Evolutionary conservation across 441 rosid species (phyloP).

Genomic region (Metrosideros polymorpha): DNA sequence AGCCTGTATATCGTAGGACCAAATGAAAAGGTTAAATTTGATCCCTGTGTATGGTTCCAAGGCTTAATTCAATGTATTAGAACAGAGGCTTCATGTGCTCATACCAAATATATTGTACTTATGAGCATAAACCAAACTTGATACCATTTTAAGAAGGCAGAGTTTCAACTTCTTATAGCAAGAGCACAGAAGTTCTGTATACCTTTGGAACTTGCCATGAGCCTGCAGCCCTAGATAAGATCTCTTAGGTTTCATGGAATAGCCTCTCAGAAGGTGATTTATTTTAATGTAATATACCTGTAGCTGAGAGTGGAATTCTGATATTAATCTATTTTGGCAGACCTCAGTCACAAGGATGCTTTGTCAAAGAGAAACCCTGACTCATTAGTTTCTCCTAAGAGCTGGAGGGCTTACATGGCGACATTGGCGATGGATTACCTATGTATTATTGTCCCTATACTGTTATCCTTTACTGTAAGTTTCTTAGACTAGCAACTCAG

Average conservation of each 20-base stretch:
- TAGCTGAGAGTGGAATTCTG: not conserved
- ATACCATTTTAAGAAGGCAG: not conserved
- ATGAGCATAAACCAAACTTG: not conserved
- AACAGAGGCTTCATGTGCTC: not conserved
- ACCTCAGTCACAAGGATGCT: conserved; percentile 2
- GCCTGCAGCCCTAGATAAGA: not conserved
- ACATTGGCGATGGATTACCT: conserved; percentile 48
- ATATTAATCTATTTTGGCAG: conserved; percentile 12
- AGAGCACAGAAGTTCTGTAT: not conserved
- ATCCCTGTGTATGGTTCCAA: not conserved
- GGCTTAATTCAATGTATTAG: not conserved
- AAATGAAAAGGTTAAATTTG: not conserved
- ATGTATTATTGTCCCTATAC: conserved; percentile 47
- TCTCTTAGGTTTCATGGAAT: not conserved
- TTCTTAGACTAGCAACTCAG: not conserved
- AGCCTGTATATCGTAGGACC: not conserved
- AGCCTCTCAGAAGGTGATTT: not conserved
- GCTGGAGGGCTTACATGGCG: conserved; percentile 29
- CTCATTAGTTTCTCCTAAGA: conserved; percentile 25
- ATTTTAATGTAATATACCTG: not conserved
- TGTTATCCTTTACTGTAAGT: conserved; percentile 71
- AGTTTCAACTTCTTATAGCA: not conserved
- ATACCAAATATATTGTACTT: not conserved
- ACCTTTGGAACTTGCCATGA: not conserved
- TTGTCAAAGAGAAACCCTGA: conserved; percentile 34